These are phyloP conservation scores for Fusarium liriodendri DNA, from an alignment of 2,329 filamentous ascomycete genomes.

Conservation along the genomic window DNA sequence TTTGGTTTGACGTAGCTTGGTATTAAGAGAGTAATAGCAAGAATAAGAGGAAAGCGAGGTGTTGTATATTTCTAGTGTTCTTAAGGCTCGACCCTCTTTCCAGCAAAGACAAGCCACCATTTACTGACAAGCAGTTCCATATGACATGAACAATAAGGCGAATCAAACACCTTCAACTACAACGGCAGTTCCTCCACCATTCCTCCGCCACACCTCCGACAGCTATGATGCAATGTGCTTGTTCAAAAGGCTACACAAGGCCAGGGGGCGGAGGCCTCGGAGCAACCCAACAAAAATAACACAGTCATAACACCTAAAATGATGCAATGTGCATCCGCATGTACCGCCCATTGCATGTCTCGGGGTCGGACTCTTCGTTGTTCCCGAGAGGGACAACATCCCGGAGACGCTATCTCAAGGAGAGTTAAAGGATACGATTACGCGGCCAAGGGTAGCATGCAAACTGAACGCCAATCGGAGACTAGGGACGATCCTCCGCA, in stretches of 20 bases:
- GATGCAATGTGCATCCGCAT: neutral
- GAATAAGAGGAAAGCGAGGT: neutral
- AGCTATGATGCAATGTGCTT: neutral
- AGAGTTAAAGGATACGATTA: neutral
- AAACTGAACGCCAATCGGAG: neutral
- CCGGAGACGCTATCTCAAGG: neutral
- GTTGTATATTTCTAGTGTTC: neutral
- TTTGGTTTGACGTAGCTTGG: neutral
- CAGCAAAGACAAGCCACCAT: neutral
- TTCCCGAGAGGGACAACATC: neutral
- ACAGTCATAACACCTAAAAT: no score
- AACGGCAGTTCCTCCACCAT: neutral
- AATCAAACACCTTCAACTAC: neutral
- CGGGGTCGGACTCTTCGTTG: neutral
- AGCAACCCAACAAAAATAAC: no score
- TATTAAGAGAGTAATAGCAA: neutral
- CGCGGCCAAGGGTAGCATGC: neutral
- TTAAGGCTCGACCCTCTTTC: neutral
- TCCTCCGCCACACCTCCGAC: neutral
- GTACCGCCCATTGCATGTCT: neutral
- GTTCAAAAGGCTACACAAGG: no score
- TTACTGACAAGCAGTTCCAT: neutral
- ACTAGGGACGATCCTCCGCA: neutral
- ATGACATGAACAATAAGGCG: neutral
- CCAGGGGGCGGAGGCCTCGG: no score